These are phyloP conservation scores for Leishmania aethiopica DNA, from an alignment of 208 protist species.

Conservation along the genomic window DNA sequence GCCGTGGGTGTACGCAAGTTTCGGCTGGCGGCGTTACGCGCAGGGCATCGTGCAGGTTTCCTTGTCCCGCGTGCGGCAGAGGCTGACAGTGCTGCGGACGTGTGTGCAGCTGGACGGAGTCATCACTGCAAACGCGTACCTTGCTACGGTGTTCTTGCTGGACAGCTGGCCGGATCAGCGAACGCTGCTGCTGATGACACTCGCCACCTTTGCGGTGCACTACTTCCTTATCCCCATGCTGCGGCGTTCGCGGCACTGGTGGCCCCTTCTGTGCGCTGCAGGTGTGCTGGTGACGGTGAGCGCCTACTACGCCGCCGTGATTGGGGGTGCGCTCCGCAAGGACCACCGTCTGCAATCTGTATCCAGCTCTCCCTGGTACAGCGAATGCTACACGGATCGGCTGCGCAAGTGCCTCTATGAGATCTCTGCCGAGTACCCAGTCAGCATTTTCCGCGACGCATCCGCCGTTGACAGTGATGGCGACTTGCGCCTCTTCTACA, in stretches of 20 bases:
- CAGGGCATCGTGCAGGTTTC: conserved; percentile 53
- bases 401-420: conserved; percentile 15
- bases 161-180: conserved; percentile 31
- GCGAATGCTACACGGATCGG: conserved; percentile 27
- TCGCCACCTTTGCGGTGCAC: conserved; percentile 25
- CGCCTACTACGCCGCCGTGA: conserved; percentile 16
- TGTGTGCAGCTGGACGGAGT: conserved; percentile 62
- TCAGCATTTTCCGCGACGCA: conserved; percentile 20
- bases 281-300: conserved; percentile 21
- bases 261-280: conserved; percentile 29
- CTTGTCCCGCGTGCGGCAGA: conserved; percentile 28
- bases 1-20: conserved; percentile 37
- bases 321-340: conserved; percentile 5
- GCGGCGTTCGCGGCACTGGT: conserved; percentile 31
- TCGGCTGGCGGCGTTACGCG: conserved; percentile 62
- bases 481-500: background rate
- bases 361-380: conserved; percentile 30
- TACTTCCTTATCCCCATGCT: conserved; percentile 41
- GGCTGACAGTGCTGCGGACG: conserved; percentile 47
- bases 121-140: conserved; percentile 39
- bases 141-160: conserved; percentile 46
- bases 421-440: background rate
- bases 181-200: conserved; percentile 17
- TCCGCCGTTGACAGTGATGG: background rate
- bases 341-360: conserved; percentile 20